Evolutionary conservation across 768 basidiomycete genomes (phyloP).

Genomic region (Tephrocybe sp.): DNA sequence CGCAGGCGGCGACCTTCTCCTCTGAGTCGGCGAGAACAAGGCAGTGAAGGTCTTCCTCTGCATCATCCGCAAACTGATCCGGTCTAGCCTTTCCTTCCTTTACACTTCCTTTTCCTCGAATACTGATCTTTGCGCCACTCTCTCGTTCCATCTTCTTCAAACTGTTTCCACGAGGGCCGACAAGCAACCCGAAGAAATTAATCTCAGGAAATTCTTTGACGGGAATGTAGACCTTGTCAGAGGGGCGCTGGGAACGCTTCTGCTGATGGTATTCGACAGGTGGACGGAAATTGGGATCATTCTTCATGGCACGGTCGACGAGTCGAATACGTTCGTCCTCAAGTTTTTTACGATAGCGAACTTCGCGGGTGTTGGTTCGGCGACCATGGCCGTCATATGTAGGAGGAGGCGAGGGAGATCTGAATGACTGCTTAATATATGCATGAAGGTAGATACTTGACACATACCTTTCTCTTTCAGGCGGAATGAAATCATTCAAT

Average conservation of each 20-base stretch:
- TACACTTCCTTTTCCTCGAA: constrained; percentile 96
- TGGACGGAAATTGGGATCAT: constrained; percentile 96
- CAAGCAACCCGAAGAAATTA: constrained; percentile 98
- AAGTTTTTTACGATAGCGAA: constrained; percentile 94
- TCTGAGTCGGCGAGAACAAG: constrained; percentile 91
- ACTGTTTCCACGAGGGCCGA: constrained; percentile 98
- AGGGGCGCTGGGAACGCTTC: constrained; percentile 90
- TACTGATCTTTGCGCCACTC: constrained; percentile 97
- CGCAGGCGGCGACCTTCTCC: constrained; percentile 89
- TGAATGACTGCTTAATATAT: constrained; percentile 33
- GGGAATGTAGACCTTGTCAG: constrained; percentile 98
- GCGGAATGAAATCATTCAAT: constrained; percentile 92
- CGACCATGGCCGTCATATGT: constrained; percentile 98
- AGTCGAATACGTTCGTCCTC: constrained; percentile 91
- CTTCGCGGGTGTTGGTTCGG: constrained; percentile 97
- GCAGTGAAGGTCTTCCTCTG: constrained; percentile 98
- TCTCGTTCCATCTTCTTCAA: constrained; percentile 99
- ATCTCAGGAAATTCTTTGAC: constrained; percentile 99
- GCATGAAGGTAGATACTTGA: constrained; percentile 13
- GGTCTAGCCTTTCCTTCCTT: constrained; percentile 98
- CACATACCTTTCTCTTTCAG: constrained; percentile 86
- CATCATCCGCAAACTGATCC: constrained; percentile 93
- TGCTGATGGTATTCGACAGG: constrained; percentile 96
- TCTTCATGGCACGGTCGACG: constrained; percentile 95
- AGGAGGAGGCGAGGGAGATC: constrained; percentile 95